These are phyloP conservation scores for Warburgia ugandensis DNA, from an alignment of 164 flowering plant species.

Conservation along the genomic window DNA sequence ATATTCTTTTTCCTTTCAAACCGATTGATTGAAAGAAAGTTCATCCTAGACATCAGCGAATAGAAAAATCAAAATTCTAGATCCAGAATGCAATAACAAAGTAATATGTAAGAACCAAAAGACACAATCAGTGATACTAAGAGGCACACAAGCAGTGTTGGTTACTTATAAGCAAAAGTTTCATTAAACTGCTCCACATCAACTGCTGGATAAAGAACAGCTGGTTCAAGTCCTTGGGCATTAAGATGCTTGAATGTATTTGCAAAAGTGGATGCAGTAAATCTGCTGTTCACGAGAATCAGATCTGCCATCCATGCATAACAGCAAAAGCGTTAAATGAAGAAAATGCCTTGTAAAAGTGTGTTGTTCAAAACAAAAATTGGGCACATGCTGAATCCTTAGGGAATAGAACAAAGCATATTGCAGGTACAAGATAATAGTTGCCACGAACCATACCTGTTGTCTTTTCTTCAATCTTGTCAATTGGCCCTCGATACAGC, in stretches of 20 bases:
- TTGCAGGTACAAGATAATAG: neutral
- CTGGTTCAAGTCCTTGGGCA: conserved; percentile 61
- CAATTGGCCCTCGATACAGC: conserved; percentile 78
- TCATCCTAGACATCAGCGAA: conserved; percentile 49
- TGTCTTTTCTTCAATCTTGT: conserved; percentile 69
- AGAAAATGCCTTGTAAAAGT: conserved; percentile 2
- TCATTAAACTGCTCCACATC: conserved; percentile 71
- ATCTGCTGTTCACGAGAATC: conserved; percentile 85
- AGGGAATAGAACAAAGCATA: too few relatives aligned
- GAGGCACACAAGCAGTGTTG: conserved; percentile 19
- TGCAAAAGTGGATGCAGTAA: conserved; percentile 87
- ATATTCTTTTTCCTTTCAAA: conserved; percentile 91
- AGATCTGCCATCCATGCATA: conserved; percentile 87
- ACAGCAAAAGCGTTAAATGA: conserved; percentile 6
- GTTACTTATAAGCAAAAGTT: conserved; percentile 62
- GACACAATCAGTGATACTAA: conserved; percentile 18
- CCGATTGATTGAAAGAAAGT: conserved; percentile 81
- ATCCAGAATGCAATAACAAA: conserved; percentile 21
- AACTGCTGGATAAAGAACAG: conserved; percentile 92
- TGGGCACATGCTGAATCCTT: conserved; percentile 2
- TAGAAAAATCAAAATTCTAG: neutral
- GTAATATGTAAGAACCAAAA: conserved; percentile 2
- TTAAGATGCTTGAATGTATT: conserved; percentile 70
- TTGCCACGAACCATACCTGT: conserved; percentile 41
- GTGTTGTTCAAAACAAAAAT: neutral